phyloP scores from a whole-genome alignment of 2,329 filamentous ascomycete genomes.

The Exophiala dermatitidis region DNA sequence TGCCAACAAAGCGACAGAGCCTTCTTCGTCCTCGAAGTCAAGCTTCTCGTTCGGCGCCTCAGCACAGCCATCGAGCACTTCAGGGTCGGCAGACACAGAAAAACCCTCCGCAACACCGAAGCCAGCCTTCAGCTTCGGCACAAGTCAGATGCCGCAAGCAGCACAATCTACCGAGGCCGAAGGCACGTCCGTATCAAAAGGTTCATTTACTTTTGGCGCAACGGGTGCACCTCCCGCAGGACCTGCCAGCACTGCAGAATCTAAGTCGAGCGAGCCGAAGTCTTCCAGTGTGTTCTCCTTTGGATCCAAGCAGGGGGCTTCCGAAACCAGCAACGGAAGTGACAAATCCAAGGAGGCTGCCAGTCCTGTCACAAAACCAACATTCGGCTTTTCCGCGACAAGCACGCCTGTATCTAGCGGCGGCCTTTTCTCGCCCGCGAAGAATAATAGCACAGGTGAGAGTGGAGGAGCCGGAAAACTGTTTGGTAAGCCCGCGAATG shows the following conservation, averaged over 20 bases:
- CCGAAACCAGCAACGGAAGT: not conserved
- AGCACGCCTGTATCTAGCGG: slow-evolving; percentile 8
- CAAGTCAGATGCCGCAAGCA: not conserved
- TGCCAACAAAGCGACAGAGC: not conserved
- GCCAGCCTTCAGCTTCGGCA: slow-evolving; percentile 5
- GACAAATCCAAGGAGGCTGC: not conserved
- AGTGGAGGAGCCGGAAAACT: not conserved
- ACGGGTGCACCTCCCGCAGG: slow-evolving; percentile 2
- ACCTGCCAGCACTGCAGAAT: not conserved
- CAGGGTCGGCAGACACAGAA: not conserved
- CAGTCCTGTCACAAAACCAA: not conserved
- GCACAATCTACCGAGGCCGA: not conserved
- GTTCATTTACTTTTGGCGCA: slow-evolving; percentile 4
- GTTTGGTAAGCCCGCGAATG: slow-evolving; percentile 1
- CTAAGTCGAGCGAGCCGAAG: not conserved
- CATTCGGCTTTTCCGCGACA: slow-evolving; percentile 8
- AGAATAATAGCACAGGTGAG: not conserved
- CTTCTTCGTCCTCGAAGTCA: not conserved
- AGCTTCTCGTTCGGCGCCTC: not conserved
- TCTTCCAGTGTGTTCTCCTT: slow-evolving; percentile 1
- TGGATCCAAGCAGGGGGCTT: not conserved
- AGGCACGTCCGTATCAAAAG: not conserved
- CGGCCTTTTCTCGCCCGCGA: slow-evolving; percentile 11
- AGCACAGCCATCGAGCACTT: not conserved
- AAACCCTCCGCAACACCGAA: not conserved